Evolutionary conservation across 2,329 filamentous ascomycete genomes (phyloP).

Genomic region (Talaromyces sp.): DNA sequence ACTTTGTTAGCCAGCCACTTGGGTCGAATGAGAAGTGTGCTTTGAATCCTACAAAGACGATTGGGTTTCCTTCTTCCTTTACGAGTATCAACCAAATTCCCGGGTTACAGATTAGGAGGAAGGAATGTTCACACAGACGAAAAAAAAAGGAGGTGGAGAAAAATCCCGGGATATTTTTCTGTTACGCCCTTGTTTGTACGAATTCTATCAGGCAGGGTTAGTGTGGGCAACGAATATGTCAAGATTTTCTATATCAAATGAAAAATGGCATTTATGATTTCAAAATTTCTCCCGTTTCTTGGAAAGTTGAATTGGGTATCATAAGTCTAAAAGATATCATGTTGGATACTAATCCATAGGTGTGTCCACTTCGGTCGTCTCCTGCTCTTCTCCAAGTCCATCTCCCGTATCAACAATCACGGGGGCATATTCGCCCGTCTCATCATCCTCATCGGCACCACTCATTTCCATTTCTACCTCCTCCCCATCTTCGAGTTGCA

Average conservation of each 20-base stretch:
- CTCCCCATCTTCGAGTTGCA: constrained; percentile 60
- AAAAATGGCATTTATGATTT: constrained; percentile 16
- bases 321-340: neutral
- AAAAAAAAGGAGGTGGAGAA: constrained; percentile 11
- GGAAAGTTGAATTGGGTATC: neutral
- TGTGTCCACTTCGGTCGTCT: constrained; percentile 11
- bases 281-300: neutral
- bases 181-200: constrained; percentile 11
- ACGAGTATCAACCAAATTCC: constrained; percentile 10
- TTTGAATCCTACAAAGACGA: neutral
- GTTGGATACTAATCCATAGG: constrained; percentile 9
- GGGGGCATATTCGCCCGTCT: constrained; percentile 61
- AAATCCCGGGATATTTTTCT: constrained; percentile 13
- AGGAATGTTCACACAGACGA: constrained; percentile 2
- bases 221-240: constrained; percentile 16
- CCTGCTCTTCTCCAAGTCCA: constrained; percentile 9
- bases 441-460: constrained; percentile 55
- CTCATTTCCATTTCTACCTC: constrained; percentile 55
- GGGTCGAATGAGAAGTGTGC: neutral
- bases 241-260: constrained; percentile 15
- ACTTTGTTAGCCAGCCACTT: constrained; percentile 5
- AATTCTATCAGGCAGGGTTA: constrained; percentile 9
- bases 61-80: neutral
- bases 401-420: constrained; percentile 50
- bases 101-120: constrained; percentile 27